Percentiles rank a stretch among this genome's conserved stretches.
Evolutionary conservation across 2,329 filamentous ascomycete species (phyloP).

Genomic region (Nemania serpens): DNA sequence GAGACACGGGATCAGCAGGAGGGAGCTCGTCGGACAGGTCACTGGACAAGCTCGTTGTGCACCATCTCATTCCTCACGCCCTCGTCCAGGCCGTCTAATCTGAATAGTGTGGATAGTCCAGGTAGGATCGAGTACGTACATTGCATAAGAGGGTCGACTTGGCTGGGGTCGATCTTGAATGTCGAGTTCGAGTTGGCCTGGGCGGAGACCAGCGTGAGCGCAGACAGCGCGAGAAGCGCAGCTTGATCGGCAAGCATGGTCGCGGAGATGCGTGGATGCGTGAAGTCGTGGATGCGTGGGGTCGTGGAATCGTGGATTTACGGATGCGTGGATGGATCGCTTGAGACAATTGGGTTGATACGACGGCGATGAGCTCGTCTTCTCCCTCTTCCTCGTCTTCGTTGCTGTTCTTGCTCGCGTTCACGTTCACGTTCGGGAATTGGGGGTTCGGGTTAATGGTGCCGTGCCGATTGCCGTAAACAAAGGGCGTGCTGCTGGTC

Average conservation of each 20-base stretch:
- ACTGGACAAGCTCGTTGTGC: neutral
- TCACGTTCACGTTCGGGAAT: neutral
- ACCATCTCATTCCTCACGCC: neutral
- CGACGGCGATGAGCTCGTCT: neutral
- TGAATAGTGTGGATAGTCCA: no score
- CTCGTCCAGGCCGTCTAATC: no score
- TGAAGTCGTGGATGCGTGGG: no score
- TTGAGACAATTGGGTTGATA: neutral
- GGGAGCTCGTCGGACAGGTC: neutral
- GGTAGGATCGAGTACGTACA: conserved; percentile 43
- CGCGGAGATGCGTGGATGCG: conserved; percentile 16
- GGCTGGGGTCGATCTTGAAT: conserved; percentile 51
- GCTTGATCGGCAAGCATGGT: conserved; percentile 41
- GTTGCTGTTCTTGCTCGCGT: neutral
- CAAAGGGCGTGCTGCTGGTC: conserved; percentile 3
- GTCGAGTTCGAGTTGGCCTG: conserved; percentile 47
- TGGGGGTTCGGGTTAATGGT: neutral
- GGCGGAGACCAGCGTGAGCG: conserved; percentile 48
- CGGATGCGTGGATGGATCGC: neutral
- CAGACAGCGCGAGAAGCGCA: conserved; percentile 51
- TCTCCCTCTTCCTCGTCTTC: neutral
- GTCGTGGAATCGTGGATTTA: no score
- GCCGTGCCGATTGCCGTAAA: conserved; percentile 10
- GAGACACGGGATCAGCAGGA: neutral
- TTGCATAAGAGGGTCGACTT: conserved; percentile 38